phyloP scores from a whole-genome alignment of 352 stramenopile genomes.

The Phytophthora pluvialis region DNA sequence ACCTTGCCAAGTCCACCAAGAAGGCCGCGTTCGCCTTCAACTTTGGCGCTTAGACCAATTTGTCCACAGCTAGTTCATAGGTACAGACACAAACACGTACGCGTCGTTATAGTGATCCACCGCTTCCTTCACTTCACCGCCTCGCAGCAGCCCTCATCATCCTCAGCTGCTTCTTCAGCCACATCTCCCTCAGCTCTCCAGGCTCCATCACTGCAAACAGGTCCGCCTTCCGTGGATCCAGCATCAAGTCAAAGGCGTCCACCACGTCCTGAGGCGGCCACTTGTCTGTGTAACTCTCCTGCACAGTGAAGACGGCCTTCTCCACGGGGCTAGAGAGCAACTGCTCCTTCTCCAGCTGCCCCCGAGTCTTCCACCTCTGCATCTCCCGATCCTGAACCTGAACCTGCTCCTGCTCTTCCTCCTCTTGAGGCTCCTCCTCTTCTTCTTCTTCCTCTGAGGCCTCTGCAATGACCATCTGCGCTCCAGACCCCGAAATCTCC shows the following conservation, averaged over 20 bases:
- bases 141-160: too few relatives aligned
- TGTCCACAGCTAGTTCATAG: too few relatives aligned
- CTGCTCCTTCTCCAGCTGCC: constrained; percentile 4
- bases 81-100: constrained; percentile 6
- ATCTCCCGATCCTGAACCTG: constrained; percentile 2
- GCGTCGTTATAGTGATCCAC: neutral
- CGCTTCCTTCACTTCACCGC: too few relatives aligned
- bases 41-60: constrained; percentile 41
- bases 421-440: neutral
- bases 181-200: constrained; percentile 21
- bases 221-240: constrained; percentile 23
- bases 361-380: neutral
- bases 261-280: constrained; percentile 27
- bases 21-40: constrained; percentile 51
- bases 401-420: too few relatives aligned
- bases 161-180: constrained; percentile 29
- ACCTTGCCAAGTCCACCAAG: constrained; percentile 20
- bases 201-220: constrained; percentile 31
- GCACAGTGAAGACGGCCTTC: constrained; percentile 20
- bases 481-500: too few relatives aligned
- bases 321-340: constrained; percentile 14
- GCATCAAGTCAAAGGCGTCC: constrained; percentile 35
- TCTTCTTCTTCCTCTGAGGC: too few relatives aligned
- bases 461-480: too few relatives aligned
- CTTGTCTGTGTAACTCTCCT: constrained; percentile 23